Evolutionary conservation across 2,329 filamentous ascomycete species (phyloP).

Genomic region (Conoideocrella luteorostrata): DNA sequence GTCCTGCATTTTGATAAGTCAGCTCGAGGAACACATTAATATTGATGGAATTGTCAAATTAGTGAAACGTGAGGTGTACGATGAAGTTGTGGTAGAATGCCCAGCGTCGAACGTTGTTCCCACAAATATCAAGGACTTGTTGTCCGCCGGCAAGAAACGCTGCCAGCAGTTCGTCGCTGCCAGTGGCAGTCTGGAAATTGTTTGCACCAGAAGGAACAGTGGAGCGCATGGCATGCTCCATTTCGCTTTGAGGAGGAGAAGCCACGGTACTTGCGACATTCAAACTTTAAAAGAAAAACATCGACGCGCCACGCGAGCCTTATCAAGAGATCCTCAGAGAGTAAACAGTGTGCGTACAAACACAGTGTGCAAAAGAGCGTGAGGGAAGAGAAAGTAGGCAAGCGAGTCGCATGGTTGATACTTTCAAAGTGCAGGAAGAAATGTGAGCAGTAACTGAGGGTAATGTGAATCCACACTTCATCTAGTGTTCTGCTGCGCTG

Average conservation of each 20-base stretch:
- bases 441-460: not conserved
- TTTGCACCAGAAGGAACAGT: too few relatives aligned
- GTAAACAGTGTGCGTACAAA: not conserved
- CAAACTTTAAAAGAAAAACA: too few relatives aligned
- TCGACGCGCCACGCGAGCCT: too few relatives aligned
- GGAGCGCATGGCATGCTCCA: too few relatives aligned
- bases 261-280: too few relatives aligned
- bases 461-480: not conserved
- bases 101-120: too few relatives aligned
- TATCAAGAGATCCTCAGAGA: too few relatives aligned
- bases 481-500: not conserved
- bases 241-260: too few relatives aligned
- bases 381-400: not conserved
- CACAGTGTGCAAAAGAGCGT: not conserved
- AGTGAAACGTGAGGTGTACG: too few relatives aligned
- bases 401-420: not conserved
- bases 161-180: slow-evolving; percentile 7
- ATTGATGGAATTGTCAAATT: too few relatives aligned
- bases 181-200: too few relatives aligned
- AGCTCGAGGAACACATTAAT: too few relatives aligned
- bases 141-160: slow-evolving; percentile 17
- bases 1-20: slow-evolving; percentile 35
- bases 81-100: slow-evolving; percentile 16
- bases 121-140: slow-evolving; percentile 15
- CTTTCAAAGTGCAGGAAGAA: not conserved